phyloP scores from a whole-genome alignment of 805 yeast genomes.

The Kluyveromyces dobzhanskii region DNA sequence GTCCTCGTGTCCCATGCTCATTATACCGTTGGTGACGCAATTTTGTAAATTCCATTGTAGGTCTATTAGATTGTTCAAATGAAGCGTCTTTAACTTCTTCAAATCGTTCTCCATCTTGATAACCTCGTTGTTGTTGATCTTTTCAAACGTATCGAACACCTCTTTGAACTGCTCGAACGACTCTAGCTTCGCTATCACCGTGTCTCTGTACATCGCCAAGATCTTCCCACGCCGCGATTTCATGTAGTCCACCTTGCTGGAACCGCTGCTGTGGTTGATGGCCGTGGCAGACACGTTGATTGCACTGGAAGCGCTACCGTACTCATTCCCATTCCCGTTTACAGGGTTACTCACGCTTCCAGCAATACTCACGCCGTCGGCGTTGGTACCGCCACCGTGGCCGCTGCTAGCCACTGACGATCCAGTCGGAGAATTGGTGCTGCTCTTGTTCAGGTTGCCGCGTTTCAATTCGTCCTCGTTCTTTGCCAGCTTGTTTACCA shows the following conservation, averaged over 20 bases:
- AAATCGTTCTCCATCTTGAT: conserved; percentile 9
- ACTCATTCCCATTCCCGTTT: too few species aligned
- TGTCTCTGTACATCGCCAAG: conserved; percentile 5
- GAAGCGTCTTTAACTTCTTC: conserved; percentile 6
- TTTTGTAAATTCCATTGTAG: conserved; percentile 25
- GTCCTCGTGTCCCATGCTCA: conserved; percentile 22
- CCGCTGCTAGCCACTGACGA: too few species aligned
- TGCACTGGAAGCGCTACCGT: too few species aligned
- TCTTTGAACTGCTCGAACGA: conserved; percentile 5
- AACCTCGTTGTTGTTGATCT: conserved; percentile 1
- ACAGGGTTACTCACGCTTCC: not conserved
- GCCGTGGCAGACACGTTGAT: too few species aligned
- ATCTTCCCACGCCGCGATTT: conserved; percentile 4
- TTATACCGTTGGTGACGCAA: conserved; percentile 24
- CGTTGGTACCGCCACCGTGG: not conserved
- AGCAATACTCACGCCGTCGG: not conserved
- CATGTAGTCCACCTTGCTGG: conserved; percentile 2
- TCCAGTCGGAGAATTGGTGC: too few species aligned
- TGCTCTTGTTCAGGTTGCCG: not conserved
- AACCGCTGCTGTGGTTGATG: too few species aligned
- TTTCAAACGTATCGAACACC: conserved; percentile 1
- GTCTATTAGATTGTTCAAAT: conserved; percentile 23
- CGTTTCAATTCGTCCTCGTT: conserved; percentile 4
- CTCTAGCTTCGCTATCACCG: conserved; percentile 5
- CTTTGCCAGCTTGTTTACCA: not conserved